Percentiles rank a stretch among this genome's conserved stretches.
Evolutionary conservation across 140 eudicot species (phyloP).

Genomic region (Flaveria floridana): DNA sequence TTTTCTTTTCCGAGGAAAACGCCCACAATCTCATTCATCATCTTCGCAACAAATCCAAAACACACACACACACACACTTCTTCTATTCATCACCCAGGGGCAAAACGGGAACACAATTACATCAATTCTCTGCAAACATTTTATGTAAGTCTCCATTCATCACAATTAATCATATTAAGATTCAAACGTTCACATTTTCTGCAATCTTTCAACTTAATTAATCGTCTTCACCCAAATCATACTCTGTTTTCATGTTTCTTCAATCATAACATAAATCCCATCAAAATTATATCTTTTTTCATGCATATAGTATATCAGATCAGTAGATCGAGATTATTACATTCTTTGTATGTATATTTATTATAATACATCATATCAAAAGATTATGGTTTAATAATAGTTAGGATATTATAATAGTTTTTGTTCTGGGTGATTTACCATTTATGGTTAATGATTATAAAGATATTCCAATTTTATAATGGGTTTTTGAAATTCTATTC

Average conservation of each 20-base stretch:
- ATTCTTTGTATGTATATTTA: constrained; percentile 7
- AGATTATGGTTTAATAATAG: too few relatives aligned
- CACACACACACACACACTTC: constrained; percentile 21
- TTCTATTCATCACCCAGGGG: constrained; percentile 23
- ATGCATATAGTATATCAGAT: background rate
- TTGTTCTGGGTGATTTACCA: constrained; percentile 3
- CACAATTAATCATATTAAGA: background rate
- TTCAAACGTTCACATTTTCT: constrained; percentile 28
- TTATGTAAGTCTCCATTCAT: constrained; percentile 27
- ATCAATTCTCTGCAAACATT: constrained; percentile 22
- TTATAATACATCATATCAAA: background rate
- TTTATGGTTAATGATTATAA: constrained; percentile 13
- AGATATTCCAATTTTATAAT: constrained; percentile 15
- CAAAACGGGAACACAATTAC: constrained; percentile 22
- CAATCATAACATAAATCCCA: constrained; percentile 16
- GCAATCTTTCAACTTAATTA: background rate
- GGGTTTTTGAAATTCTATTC: constrained; percentile 21
- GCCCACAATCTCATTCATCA: constrained; percentile 35
- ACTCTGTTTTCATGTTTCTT: constrained; percentile 22
- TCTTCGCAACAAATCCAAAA: constrained; percentile 28
- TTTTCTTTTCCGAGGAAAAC: constrained; percentile 67
- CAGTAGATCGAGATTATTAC: constrained; percentile 24
- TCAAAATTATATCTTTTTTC: background rate
- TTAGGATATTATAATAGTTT: background rate
- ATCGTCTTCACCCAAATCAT: constrained; percentile 3